Evolutionary conservation across 257 asterid species (phyloP), one percentile per base, ranked within the genome.

Genomic region (Nicotiana attenuata): DNA sequence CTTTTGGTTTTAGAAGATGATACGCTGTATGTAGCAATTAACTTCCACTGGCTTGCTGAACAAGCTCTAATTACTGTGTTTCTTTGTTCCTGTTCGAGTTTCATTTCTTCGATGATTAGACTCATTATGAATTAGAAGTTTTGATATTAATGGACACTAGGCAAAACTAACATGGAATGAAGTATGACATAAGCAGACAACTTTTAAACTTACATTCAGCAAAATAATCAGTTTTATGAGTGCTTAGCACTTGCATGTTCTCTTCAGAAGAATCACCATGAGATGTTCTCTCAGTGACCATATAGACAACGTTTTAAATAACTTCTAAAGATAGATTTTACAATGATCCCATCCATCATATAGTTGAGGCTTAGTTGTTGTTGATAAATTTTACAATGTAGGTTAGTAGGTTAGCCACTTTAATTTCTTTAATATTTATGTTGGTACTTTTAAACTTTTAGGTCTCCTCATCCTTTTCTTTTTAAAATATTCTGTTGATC

Each of bases 151-250:
- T 7, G 17, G 80, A 26, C 45, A 75, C 80, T 75, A 75, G 64
- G 41, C 45, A 75, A 73, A 41, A 75, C 64, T 24, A 50, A 75
- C 80, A 75, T 75, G 79, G 79, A 75, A 22, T 38, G 59, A 47
- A 45, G 59, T 45, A 47, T 73, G 22, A 71, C 41, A n/a, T n/a
- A n/a, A 71, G 47, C 7, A 20, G 6, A 22, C 14, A 45, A 45
- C 50, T n/a, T 45, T 8, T 28, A 14, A 73, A 45, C 64, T 75
- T 75, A 52, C 45, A 50, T 26, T 50, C 5, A 15, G 45, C 63
- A 50, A 75, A 75, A 75, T 75, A 26, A 50, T 75, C 45, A 41
- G 57, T 13, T 31, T 71, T 56, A 45, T 45, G 38, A 7, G 78
- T 71, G 14, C 15, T 45, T 29, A 41, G 24, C 35, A 24, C 50